A percentile compares a stretch with the other conserved stretches of the same genome.
Evolutionary conservation across 768 basidiomycete genomes (phyloP).

Genomic region (Basidioascus undulatus): DNA sequence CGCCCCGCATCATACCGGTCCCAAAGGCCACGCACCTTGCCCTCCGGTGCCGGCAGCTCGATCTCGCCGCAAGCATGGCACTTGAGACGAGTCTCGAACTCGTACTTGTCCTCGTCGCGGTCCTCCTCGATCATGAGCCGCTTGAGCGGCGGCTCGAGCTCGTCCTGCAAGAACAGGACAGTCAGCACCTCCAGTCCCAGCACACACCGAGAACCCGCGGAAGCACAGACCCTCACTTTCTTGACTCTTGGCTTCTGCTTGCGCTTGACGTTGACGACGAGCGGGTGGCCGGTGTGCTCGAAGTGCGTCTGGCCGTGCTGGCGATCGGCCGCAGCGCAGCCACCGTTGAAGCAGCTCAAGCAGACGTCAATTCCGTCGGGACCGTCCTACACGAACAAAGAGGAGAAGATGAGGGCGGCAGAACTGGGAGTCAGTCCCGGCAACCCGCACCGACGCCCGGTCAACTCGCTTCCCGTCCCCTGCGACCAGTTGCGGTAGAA

Average conservation of each 20-base stretch:
- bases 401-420: background rate
- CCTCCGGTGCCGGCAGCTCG: slow-evolving; percentile 1
- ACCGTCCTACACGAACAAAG: slow-evolving; percentile 36
- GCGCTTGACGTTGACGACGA: slow-evolving; percentile 61
- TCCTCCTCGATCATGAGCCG: slow-evolving; percentile 71
- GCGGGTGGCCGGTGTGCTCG: slow-evolving; percentile 40
- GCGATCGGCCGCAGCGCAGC: slow-evolving; percentile 29
- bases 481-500: background rate
- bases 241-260: slow-evolving; percentile 28
- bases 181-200: background rate
- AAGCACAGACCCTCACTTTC: background rate
- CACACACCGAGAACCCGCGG: background rate
- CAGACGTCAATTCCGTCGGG: slow-evolving; percentile 68
- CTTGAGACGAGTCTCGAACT: slow-evolving; percentile 34
- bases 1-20: too few species aligned
- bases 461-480: background rate
- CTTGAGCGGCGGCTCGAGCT: slow-evolving; percentile 58
- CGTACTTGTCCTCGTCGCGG: slow-evolving; percentile 54
- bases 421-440: background rate
- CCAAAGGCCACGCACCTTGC: slow-evolving; percentile 9
- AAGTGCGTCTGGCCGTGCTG: slow-evolving; percentile 54
- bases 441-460: background rate
- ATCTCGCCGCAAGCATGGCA: slow-evolving; percentile 39
- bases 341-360: slow-evolving; percentile 80
- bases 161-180: slow-evolving; percentile 24